phyloP scores from a whole-genome alignment of 108 stramenopile species.

The Pseudonitzschia multistriata region DNA sequence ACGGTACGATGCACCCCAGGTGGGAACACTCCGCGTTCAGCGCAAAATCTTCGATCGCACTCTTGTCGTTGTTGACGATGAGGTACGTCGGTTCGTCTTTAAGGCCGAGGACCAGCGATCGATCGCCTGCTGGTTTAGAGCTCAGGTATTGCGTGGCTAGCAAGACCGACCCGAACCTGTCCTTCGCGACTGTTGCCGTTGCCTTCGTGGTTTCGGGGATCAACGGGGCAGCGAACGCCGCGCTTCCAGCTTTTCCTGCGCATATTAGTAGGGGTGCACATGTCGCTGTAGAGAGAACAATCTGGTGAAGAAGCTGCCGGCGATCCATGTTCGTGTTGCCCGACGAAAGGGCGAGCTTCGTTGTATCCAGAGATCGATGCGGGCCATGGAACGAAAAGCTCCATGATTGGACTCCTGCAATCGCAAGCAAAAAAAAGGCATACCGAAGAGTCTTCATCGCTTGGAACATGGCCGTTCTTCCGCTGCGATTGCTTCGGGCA shows the following conservation, averaged over 20 bases:
- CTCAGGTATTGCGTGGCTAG: slow-evolving; percentile 5
- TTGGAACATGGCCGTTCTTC: background rate
- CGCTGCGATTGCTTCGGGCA: too few relatives aligned
- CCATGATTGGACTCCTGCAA: background rate
- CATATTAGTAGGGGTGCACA: background rate
- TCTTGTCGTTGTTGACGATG: slow-evolving; percentile 17
- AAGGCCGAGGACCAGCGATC: slow-evolving; percentile 26
- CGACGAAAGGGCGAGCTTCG: background rate
- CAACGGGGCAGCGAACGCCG: background rate
- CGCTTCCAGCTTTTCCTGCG: background rate
- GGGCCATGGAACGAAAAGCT: background rate
- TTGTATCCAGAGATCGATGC: background rate
- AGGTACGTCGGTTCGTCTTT: slow-evolving; percentile 32
- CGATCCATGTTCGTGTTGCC: background rate
- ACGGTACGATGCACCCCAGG: slow-evolving; percentile 40
- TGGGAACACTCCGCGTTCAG: slow-evolving; percentile 36
- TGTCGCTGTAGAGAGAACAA: background rate
- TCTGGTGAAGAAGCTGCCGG: slow-evolving; percentile 1
- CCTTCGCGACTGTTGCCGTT: slow-evolving; percentile 1
- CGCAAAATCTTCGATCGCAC: slow-evolving; percentile 10
- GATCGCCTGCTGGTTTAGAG: slow-evolving; percentile 14
- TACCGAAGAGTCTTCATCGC: background rate
- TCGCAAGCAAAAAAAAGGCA: background rate
- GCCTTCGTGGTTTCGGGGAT: slow-evolving; percentile 8
- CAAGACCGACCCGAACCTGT: slow-evolving; percentile 11